Evolutionary conservation across 495 filamentous ascomycete genomes (phyloP), one percentile per base, ranked within the genome.

Genomic region (Jackrogersella minutella): DNA sequence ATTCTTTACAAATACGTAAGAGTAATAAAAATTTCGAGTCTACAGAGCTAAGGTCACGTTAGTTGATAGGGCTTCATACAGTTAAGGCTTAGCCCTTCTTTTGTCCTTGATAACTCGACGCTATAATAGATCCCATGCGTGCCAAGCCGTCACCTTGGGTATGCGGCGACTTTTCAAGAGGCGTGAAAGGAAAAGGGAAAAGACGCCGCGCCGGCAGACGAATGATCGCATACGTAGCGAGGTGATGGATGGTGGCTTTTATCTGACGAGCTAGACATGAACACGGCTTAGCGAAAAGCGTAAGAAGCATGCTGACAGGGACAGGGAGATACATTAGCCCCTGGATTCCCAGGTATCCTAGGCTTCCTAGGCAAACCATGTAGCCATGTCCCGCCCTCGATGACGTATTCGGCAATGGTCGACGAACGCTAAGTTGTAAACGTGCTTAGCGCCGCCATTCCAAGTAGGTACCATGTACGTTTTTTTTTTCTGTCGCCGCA

Each of bases 401-500:
- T 68, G 65, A 68, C 65, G 65, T 68, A 63, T 61, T 5, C 28
- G 21, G 66, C 9, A 61, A 63, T 61, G 55, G 17, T 50, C 58
- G 49, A 56, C 56, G 22, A 56, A 19, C 34, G 17, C 66, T 69
- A 69, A 37, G 28, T 39, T 52, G 26, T 57, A 52, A 69, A 64
- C 39, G 56, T 60, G 40, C 50, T 54, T 68, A 68, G 59, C 50
- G 66, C 59, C 21, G 14, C 41, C 31, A 55, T 55, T 34, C 7
- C 44, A 30, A 16, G n/a, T n/a, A n/a, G n/a, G n/a, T n/a, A n/a
- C n/a, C n/a, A n/a, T n/a, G n/a, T n/a, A n/a, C n/a, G n/a, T n/a
- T 36, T 16, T 40, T 41, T 59, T 54, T 52, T 57, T 22, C 64
- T 69, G 64, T 60, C 66, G 66, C 60, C 60, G 66, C 66, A 69